These are phyloP conservation scores for Babesia sp. DNA, from an alignment of 169 alveolate genomes.

Conservation along the genomic window DNA sequence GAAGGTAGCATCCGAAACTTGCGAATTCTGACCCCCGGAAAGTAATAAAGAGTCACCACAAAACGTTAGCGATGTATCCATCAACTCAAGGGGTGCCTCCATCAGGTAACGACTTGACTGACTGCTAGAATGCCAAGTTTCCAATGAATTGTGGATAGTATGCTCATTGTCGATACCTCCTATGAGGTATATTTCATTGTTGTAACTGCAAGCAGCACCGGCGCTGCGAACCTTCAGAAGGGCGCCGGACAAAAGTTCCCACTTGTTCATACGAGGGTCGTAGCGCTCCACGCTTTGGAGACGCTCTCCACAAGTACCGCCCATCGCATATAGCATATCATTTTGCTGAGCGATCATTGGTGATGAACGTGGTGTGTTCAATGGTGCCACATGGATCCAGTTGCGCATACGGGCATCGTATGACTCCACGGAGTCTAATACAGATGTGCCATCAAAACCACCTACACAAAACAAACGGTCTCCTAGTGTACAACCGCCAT, in stretches of 20 bases:
- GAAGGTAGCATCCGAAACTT: conserved; percentile 68
- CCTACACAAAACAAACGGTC: conserved; percentile 78
- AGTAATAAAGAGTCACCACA: conserved; percentile 67
- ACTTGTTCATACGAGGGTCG: conserved; percentile 84
- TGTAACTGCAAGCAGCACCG: conserved; percentile 80
- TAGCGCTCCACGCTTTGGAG: conserved; percentile 83
- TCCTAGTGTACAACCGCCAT: conserved; percentile 70
- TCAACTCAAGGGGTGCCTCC: conserved; percentile 73
- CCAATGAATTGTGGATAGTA: conserved; percentile 74
- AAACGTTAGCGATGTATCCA: conserved; percentile 74
- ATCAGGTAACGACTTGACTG: conserved; percentile 74
- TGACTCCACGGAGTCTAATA: conserved; percentile 80
- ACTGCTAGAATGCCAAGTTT: conserved; percentile 74
- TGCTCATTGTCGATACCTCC: conserved; percentile 85
- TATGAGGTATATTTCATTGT: conserved; percentile 72
- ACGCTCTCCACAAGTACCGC: conserved; percentile 86
- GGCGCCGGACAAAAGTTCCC: conserved; percentile 79
- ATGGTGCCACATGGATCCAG: conserved; percentile 83
- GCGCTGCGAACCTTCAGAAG: conserved; percentile 85
- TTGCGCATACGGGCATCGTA: conserved; percentile 84
- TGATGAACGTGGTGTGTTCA: conserved; percentile 84
- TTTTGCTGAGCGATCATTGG: conserved; percentile 81
- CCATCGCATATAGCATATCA: conserved; percentile 76
- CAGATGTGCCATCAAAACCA: conserved; percentile 82
- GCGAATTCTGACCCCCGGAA: conserved; percentile 80